Percentiles rank a stretch among this genome's conserved stretches.
These are phyloP conservation scores for Adansonia madagascariensis DNA, from an alignment of 441 rosid genomes.

Conservation along the genomic window DNA sequence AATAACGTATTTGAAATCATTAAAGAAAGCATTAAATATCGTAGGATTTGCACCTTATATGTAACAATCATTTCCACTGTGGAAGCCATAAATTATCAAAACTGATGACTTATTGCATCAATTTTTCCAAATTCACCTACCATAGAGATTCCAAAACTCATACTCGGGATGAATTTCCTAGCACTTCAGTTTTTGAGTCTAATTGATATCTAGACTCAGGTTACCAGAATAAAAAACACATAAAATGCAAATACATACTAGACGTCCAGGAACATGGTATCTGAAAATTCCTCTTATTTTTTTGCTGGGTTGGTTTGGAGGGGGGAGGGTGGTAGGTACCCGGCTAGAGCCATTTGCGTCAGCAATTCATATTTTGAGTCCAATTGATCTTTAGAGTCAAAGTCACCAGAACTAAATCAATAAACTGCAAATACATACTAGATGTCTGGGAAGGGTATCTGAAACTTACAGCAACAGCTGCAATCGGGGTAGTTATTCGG, in stretches of 20 bases:
- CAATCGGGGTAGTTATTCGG: constrained; percentile 82
- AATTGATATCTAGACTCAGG: background rate
- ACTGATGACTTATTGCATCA: background rate
- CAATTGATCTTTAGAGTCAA: background rate
- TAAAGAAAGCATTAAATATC: background rate
- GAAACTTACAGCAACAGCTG: constrained; percentile 88
- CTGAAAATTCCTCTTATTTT: constrained; percentile 33
- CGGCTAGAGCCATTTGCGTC: background rate
- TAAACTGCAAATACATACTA: constrained; percentile 28
- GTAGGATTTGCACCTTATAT: constrained; percentile 2
- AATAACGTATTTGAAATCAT: background rate
- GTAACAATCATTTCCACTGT: background rate
- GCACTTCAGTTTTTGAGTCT: background rate
- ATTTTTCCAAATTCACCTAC: background rate
- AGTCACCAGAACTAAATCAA: background rate
- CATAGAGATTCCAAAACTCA: background rate
- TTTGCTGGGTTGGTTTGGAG: background rate
- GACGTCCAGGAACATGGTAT: constrained; percentile 30
- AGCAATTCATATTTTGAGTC: background rate
- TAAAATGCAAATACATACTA: constrained; percentile 26
- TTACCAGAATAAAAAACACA: constrained; percentile 2
- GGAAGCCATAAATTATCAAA: background rate
- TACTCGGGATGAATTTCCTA: background rate
- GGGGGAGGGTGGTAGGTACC: background rate
- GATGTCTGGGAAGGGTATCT: constrained; percentile 32